Evolutionary conservation across 768 basidiomycete species (phyloP), one percentile per base, ranked within the genome.

Genomic region (Rhodosporidiobolus sp.): DNA sequence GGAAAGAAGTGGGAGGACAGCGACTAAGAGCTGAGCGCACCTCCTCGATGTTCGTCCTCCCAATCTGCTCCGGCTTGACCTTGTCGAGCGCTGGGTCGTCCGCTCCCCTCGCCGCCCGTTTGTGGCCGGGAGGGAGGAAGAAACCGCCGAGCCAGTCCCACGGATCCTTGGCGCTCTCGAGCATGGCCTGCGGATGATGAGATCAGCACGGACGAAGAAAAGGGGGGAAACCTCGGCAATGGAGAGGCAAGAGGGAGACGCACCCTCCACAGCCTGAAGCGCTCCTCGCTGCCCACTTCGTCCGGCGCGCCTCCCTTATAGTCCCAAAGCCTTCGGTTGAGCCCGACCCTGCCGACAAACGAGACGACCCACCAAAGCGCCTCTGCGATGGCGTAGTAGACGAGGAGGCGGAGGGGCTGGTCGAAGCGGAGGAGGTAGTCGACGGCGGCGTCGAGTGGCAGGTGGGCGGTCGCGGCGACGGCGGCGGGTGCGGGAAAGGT

Each of bases 11-110:
- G n/a, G 10, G 12, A 4, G n/a, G 14, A 20, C 5, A 32, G 53
- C 24, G 2, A 30, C n/a, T 28, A 26, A 26, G 24, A 34, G 24
- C 26, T 16, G 1, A 16, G n/a, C 72, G 60, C 49, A 67, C 73
- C 55, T 75, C 70, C 46, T 75, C 67, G 43, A 75, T 50, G 45
- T 75, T 75, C 16, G 65, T 66, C n/a, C 74, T 55, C 4, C 74
- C 74, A 2, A 75, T 19, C 49, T 62, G 48, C 16, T 71, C 70
- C 3, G 59, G 26, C 35, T 53, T 61, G 14, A 75, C 73, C 38
- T 46, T 49, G n/a, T 28, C 3, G 19, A 75, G 35, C 4, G 61
- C 58, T 0, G 70, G 63, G n/a, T 75, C 74, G 4, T 30, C 60
- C 1, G 68, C 68, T 5, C 74, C 74, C 2, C 50, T 22, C 1